Conservation (phyloP, 2,329 filamentous ascomycete genomes). For the Venturia pyrina region DNA sequence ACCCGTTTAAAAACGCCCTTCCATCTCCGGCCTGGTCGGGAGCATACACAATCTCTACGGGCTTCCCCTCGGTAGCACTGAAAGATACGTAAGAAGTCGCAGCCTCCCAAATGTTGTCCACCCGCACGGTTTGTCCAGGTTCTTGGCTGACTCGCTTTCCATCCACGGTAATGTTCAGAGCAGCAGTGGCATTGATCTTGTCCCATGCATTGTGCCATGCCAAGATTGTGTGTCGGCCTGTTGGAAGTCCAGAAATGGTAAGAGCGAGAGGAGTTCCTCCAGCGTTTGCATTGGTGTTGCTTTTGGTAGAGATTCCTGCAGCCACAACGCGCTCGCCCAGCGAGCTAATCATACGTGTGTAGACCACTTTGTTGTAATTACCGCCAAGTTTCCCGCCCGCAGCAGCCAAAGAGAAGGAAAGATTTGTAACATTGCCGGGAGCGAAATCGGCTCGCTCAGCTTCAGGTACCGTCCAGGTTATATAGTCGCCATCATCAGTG, state of each 20-base stretch:
- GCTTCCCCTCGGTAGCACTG: conserved; percentile 15
- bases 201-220: conserved; percentile 26
- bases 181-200: conserved; percentile 16
- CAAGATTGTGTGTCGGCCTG: conserved; percentile 21
- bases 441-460: neutral
- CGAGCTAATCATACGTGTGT: conserved; percentile 19
- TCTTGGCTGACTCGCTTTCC: conserved; percentile 14
- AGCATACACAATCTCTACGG: conserved; percentile 17
- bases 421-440: conserved; percentile 4
- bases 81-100: conserved; percentile 22
- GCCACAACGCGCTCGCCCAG: conserved; percentile 22
- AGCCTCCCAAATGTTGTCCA: conserved; percentile 25
- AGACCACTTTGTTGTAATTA: conserved; percentile 20
- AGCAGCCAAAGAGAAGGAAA: conserved; percentile 9
- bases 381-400: conserved; percentile 17
- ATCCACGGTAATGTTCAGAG: conserved; percentile 19
- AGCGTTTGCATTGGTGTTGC: conserved; percentile 12
- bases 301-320: conserved; percentile 21
- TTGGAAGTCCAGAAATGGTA: conserved; percentile 20
- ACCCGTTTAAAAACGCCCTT: conserved; percentile 22
- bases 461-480: neutral
- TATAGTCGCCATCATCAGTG: neutral
- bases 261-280: conserved; percentile 19
- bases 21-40: neutral
- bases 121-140: conserved; percentile 18